phyloP scores from a whole-genome alignment of 2,329 filamentous ascomycete species.

The Myriosclerotinia duriaeana region DNA sequence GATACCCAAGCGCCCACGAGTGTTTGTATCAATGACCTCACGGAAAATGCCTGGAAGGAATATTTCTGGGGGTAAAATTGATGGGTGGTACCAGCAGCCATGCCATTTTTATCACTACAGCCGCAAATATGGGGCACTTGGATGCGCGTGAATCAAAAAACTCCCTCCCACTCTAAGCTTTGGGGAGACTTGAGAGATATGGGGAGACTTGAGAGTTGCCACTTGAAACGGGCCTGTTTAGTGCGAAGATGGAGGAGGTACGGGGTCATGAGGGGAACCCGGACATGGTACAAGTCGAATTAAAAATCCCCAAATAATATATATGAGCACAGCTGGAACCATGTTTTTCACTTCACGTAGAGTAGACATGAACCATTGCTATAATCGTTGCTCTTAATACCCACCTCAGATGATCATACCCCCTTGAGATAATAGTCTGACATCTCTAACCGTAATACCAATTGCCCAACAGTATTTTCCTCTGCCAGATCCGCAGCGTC shows the following conservation, averaged over 20 bases:
- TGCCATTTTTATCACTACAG: background rate
- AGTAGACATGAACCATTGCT: background rate
- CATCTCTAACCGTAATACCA: conserved; percentile 71
- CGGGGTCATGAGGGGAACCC: background rate
- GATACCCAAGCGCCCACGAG: background rate
- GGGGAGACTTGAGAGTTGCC: background rate
- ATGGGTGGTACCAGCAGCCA: background rate
- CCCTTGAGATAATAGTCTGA: conserved; percentile 58
- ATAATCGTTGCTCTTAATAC: background rate
- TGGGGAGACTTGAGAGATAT: background rate
- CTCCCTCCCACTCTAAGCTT: background rate
- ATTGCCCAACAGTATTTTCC: conserved; percentile 64
- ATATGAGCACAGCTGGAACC: background rate
- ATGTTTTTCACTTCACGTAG: background rate
- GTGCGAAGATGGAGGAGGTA: background rate
- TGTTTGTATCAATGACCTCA: background rate
- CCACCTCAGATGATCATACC: conserved; percentile 2
- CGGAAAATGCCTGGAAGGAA: background rate
- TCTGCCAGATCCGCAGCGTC: conserved; percentile 44
- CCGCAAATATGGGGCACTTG: background rate
- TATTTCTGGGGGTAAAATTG: background rate
- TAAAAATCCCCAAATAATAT: background rate
- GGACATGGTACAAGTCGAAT: background rate
- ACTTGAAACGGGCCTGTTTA: background rate
- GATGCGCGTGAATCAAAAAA: background rate